Evolutionary conservation across 257 asterid genomes (phyloP), one percentile per base, ranked within the genome.

Genomic region (Leptodermis oblonga): DNA sequence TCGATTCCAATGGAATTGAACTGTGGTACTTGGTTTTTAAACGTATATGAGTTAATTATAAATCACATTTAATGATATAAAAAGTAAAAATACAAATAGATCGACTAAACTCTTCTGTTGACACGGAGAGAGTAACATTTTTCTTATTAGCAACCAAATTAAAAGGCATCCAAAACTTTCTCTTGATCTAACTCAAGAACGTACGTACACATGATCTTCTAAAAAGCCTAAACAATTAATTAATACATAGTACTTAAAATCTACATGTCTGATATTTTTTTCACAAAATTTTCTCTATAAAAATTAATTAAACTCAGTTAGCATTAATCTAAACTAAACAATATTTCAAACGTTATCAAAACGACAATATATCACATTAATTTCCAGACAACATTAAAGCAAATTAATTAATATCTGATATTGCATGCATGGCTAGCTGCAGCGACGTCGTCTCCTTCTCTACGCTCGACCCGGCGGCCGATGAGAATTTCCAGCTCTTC

Each of bases 391-490:
- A 81, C 64, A 78, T 12, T 34, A 58, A 31, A 52, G 58, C 9
- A 60, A 45, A 42, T n/a, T n/a, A n/a, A n/a, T n/a, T n/a, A n/a
- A n/a, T n/a, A n/a, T n/a, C n/a, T 43, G 34, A 20, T 67, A 53
- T 28, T 61, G 63, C 52, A 34, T 49, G 65, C 18, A 39, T 4
- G n/a, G 26, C 34, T 15, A 4, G 67, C 48, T 0, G 31, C 48
- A 61, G 3, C 59, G 23, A 12, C n/a, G 18, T 49, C 30, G 23
- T 0, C 30, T 45, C 17, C n/a, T 8, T 18, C 67, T 59, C 71
- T 85, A 85, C 62, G 86, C 85, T 77, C 79, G 77, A 42, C 95
- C 96, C 1, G 96, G 95, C 54, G 92, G 88, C 78, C 71, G 84
- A 49, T 55, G 80, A 56, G 90, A 86, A 68, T 78, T 86, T 67